These are phyloP conservation scores for Penicillium flavigenum DNA, from an alignment of 495 filamentous ascomycete genomes.

Conservation along the genomic window DNA sequence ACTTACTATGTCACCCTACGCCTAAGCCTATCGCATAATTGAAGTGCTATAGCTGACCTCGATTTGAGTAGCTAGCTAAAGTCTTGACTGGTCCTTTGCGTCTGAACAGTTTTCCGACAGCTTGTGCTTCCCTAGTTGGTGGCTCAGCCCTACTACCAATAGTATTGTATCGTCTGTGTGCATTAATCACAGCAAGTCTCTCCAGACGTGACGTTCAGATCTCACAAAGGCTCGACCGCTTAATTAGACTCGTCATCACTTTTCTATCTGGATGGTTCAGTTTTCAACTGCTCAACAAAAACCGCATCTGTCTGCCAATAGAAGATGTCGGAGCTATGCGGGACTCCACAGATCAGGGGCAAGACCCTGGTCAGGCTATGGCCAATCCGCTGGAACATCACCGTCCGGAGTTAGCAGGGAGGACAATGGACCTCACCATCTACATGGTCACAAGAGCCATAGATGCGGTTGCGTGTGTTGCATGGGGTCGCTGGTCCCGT, in stretches of 20 bases:
- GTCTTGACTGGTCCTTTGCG: constrained; percentile 41
- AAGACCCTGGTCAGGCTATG: constrained; percentile 44
- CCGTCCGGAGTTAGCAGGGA: constrained; percentile 57
- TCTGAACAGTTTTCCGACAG: constrained; percentile 68
- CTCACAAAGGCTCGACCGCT: constrained; percentile 21
- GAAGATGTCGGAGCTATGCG: constrained; percentile 8
- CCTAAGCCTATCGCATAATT: background rate
- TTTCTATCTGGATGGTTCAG: constrained; percentile 50
- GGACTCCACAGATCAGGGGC: constrained; percentile 5
- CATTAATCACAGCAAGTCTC: constrained; percentile 21
- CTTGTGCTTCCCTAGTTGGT: constrained; percentile 74
- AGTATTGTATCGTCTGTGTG: constrained; percentile 35
- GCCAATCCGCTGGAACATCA: constrained; percentile 18
- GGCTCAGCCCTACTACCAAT: constrained; percentile 70
- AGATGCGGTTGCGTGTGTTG: constrained; percentile 65
- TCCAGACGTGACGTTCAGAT: constrained; percentile 19
- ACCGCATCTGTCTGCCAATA: constrained; percentile 25
- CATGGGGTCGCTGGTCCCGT: constrained; percentile 56
- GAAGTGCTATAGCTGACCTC: constrained; percentile 13
- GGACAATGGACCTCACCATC: constrained; percentile 82
- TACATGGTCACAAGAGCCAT: constrained; percentile 75
- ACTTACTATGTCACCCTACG: constrained; percentile 7
- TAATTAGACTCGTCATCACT: constrained; percentile 43
- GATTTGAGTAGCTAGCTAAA: constrained; percentile 31
- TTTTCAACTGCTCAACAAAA: constrained; percentile 48